Percentiles rank a stretch among this genome's conserved stretches.
phyloP scores from a whole-genome alignment of 78 protist genomes.

The Guillardia theta region DNA sequence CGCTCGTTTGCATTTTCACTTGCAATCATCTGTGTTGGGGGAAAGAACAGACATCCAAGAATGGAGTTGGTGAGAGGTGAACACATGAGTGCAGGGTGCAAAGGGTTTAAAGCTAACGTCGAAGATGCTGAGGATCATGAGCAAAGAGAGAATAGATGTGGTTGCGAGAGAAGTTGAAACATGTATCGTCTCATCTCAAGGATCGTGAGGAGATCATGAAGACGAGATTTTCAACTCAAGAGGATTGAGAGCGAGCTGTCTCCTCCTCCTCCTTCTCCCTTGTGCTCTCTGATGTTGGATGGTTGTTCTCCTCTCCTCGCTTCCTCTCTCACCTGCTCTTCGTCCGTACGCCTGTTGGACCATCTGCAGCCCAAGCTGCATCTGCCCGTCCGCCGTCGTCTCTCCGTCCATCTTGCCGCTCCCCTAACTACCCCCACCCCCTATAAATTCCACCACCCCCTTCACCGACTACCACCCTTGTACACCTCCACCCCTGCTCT shows the following conservation, averaged over 20 bases:
- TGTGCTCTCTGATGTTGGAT: too few species aligned
- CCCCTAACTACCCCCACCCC: too few species aligned
- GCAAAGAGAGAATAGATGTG: background rate
- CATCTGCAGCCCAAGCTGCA: conserved; percentile 29
- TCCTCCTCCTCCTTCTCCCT: too few species aligned
- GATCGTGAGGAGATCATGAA: background rate
- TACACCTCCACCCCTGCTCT: too few species aligned
- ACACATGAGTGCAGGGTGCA: background rate
- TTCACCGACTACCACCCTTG: too few species aligned
- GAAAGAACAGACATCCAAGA: background rate
- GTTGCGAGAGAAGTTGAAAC: background rate
- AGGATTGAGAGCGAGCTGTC: background rate
- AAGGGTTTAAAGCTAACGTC: too few species aligned
- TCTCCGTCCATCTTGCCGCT: too few species aligned
- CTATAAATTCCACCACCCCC: too few species aligned
- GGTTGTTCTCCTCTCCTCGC: background rate
- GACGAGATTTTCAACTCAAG: background rate
- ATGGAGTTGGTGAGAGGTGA: too few species aligned
- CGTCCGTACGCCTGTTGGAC: conserved; percentile 30
- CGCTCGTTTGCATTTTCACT: too few species aligned
- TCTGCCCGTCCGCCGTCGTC: background rate
- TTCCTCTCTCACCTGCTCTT: background rate
- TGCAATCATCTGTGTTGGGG: background rate
- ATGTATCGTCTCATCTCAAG: background rate
- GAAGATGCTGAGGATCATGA: background rate